Percentiles rank a stretch among this genome's conserved stretches.
Conservation (phyloP, 1,284 basidiomycete species). For the Somion occarium region DNA sequence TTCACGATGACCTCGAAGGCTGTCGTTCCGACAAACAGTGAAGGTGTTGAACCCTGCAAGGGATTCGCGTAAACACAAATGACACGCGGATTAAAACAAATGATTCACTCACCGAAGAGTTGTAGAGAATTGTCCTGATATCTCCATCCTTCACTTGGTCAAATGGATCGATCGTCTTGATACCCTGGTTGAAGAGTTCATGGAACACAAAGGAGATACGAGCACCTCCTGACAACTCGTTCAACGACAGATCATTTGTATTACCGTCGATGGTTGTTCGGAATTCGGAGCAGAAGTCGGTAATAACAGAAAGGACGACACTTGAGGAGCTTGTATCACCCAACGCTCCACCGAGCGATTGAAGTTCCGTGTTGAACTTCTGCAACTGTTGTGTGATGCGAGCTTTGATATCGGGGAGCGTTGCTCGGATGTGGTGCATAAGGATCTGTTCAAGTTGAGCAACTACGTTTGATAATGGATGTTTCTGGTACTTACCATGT, state of each 20-base stretch:
- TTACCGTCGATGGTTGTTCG: conserved; percentile 95
- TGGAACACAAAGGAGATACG: conserved; percentile 99
- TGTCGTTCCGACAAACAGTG: conserved; percentile 92
- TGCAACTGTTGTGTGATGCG: conserved; percentile 85
- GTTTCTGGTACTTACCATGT: conserved; percentile 61
- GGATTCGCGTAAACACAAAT: conserved; percentile 12
- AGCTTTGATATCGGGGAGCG: conserved; percentile 94
- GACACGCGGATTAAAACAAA: neutral
- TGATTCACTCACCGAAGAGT: conserved; percentile 73
- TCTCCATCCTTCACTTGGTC: conserved; percentile 98
- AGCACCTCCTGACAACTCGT: conserved; percentile 95
- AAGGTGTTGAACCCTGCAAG: conserved; percentile 89
- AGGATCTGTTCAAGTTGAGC: conserved; percentile 62
- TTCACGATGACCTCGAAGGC: conserved; percentile 99
- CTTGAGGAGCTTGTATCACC: conserved; percentile 85
- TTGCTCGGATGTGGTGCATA: conserved; percentile 97
- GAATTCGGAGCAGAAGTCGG: conserved; percentile 96
- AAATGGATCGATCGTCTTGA: conserved; percentile 95
- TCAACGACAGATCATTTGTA: conserved; percentile 90
- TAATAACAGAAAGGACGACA: conserved; percentile 92
- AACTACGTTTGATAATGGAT: neutral
- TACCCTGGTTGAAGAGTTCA: conserved; percentile 94
- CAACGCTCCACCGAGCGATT: conserved; percentile 80
- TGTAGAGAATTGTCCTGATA: conserved; percentile 93
- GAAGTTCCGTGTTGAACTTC: conserved; percentile 85